Evolutionary conservation across 352 stramenopile genomes (phyloP).

Genomic region (Pythium plurisporium): DNA sequence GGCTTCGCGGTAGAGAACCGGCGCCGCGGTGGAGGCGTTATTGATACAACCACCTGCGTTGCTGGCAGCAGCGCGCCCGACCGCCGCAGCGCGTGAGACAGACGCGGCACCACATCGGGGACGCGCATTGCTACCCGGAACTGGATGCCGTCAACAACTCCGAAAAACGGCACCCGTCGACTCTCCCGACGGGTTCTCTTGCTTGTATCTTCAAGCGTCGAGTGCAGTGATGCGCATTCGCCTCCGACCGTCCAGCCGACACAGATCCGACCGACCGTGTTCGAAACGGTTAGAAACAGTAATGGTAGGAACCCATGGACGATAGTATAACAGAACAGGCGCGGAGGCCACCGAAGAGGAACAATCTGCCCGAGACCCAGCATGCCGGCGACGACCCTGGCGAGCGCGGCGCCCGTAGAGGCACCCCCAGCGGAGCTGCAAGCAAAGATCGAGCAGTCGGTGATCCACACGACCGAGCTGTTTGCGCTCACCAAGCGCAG

Average conservation of each 20-base stretch:
- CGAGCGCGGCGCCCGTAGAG: background rate
- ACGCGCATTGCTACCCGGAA: background rate
- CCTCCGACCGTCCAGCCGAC: background rate
- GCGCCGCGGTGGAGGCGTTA: background rate
- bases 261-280: slow-evolving; percentile 1
- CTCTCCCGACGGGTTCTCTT: background rate
- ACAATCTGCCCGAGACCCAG: background rate
- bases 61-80: background rate
- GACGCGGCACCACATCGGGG: background rate
- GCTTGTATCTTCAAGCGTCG: slow-evolving; percentile 7
- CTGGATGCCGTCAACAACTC: background rate
- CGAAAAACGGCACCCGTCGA: background rate
- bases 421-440: slow-evolving; percentile 1
- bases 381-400: slow-evolving; percentile 10
- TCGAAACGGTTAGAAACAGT: background rate
- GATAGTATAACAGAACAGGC: background rate
- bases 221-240: slow-evolving; percentile 2
- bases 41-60: background rate
- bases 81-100: background rate
- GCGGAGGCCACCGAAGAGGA: background rate
- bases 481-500: slow-evolving; percentile 69
- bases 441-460: slow-evolving; percentile 53
- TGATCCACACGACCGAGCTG: slow-evolving; percentile 61
- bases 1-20: background rate
- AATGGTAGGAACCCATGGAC: background rate